These are phyloP conservation scores for Coemansia sp. DNA, from an alignment of 192 early-diverging fungal genomes.

Conservation along the genomic window DNA sequence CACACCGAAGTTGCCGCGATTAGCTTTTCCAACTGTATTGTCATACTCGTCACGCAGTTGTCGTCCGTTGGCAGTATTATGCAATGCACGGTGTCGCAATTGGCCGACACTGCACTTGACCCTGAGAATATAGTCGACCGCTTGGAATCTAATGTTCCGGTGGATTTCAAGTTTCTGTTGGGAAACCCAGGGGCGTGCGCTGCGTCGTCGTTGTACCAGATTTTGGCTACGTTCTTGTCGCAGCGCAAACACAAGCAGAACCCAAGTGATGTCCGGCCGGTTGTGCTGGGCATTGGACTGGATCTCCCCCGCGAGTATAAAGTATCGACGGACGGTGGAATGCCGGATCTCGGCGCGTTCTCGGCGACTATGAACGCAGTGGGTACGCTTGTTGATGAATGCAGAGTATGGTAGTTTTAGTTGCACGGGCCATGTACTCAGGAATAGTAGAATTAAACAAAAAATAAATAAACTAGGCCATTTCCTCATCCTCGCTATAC, in stretches of 20 bases:
- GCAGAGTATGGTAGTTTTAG: conserved; percentile 20
- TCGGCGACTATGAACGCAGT: conserved; percentile 12
- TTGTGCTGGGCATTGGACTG: conserved; percentile 35
- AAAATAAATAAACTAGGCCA: background rate
- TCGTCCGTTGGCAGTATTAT: conserved; percentile 38
- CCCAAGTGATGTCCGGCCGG: conserved; percentile 23
- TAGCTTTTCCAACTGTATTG: conserved; percentile 45
- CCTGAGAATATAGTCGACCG: conserved; percentile 7
- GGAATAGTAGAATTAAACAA: background rate
- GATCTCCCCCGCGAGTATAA: conserved; percentile 28
- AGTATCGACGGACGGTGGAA: conserved; percentile 8
- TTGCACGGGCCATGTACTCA: too few species aligned
- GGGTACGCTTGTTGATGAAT: conserved; percentile 16
- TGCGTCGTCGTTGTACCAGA: conserved; percentile 39
- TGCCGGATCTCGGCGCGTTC: conserved; percentile 9
- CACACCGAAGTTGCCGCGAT: conserved; percentile 50
- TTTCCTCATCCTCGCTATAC: conserved; percentile 6
- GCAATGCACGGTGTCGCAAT: conserved; percentile 1
- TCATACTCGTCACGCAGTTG: conserved; percentile 44
- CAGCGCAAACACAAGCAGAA: conserved; percentile 28
- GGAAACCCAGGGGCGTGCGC: conserved; percentile 16
- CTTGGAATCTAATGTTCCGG: conserved; percentile 24
- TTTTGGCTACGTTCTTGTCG: conserved; percentile 25
- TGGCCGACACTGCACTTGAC: background rate
- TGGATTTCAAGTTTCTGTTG: conserved; percentile 40